Evolutionary conservation across 2,329 filamentous ascomycete genomes (phyloP), one percentile per base, ranked within the genome.

Genomic region (Fusarium sp.): DNA sequence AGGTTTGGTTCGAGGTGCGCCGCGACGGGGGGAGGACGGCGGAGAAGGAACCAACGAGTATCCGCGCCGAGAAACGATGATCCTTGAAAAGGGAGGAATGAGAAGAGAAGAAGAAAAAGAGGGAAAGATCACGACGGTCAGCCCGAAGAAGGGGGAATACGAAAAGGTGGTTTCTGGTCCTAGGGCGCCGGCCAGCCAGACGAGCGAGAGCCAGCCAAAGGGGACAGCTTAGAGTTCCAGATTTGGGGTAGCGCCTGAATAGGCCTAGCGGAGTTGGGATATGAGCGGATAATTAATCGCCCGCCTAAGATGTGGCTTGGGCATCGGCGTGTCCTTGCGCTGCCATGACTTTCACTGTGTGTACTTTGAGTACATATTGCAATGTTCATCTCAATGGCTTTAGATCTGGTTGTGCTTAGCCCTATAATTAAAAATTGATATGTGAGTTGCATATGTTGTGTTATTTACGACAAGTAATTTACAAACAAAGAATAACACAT

Each of bases 151-250:
- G 71, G 69, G 64, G 64, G 63, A 70, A 70, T 71, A 74, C 70
- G 69, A 73, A 42, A 72, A 61, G 64, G 68, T 66, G 67, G 64
- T 70, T 68, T 69, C 67, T 27, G 42, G 42, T 46, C 42, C 64
- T 63, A 60, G 27, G 29, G 49, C 27, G 50, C 67, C 62, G 60
- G 72, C 57, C 65, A 58, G 63, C 66, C 51, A 69, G 64, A 62
- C 67, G 44, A 69, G 55, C 51, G 58, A 61, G 62, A 61, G 61
- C 62, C 61, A 65, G 66, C 54, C 62, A 67, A 70, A 71, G 73
- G 73, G 71, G 71, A 70, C 71, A 67, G 72, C 71, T 67, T 70
- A 74, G 69, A 71, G 73, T 72, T 73, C 42, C 42, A 49, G 72
- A 68, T 65, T 73, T 65, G 61, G 50, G 50, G 36, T 51, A 58